Conservation (phyloP, 1,284 basidiomycete genomes). For the Ceratobasidium sp. region DNA sequence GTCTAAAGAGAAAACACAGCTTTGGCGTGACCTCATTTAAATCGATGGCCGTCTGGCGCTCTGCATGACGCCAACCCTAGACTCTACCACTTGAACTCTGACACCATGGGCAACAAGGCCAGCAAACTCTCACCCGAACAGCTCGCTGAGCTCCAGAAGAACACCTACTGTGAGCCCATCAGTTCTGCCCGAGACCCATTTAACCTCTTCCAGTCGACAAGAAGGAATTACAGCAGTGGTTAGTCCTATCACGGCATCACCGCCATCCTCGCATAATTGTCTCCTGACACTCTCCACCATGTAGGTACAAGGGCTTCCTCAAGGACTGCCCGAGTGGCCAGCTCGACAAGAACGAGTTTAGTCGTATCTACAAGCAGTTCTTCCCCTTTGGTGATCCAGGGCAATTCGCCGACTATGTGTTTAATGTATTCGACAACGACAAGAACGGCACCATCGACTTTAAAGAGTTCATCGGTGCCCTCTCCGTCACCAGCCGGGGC, state of each 20-base stretch:
- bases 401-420: conserved; percentile 98
- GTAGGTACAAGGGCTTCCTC: conserved; percentile 98
- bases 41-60: conserved; percentile 47
- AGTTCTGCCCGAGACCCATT: conserved; percentile 44
- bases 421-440: conserved; percentile 97
- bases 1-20: conserved; percentile 39
- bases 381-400: conserved; percentile 99
- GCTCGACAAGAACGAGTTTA: conserved; percentile 95
- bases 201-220: conserved; percentile 83
- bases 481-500: conserved; percentile 94
- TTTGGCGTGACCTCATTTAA: conserved; percentile 38
- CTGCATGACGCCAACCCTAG: conserved; percentile 51
- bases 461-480: conserved; percentile 98
- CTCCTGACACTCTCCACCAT: conserved; percentile 7
- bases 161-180: conserved; percentile 89
- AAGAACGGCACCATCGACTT: conserved; percentile 97
- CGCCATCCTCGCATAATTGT: neutral
- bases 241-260: conserved; percentile 43
- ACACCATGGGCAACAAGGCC: conserved; percentile 89
- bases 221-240: conserved; percentile 99
- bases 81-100: conserved; percentile 57
- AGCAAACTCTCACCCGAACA: conserved; percentile 96
- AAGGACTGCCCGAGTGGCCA: conserved; percentile 99
- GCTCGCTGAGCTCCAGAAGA: conserved; percentile 95
- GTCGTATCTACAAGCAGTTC: conserved; percentile 99